Percentiles rank a stretch among this genome's conserved stretches.
phyloP scores from a whole-genome alignment of 176 grass and related monocot species.

The Panicum miliaceum region DNA sequence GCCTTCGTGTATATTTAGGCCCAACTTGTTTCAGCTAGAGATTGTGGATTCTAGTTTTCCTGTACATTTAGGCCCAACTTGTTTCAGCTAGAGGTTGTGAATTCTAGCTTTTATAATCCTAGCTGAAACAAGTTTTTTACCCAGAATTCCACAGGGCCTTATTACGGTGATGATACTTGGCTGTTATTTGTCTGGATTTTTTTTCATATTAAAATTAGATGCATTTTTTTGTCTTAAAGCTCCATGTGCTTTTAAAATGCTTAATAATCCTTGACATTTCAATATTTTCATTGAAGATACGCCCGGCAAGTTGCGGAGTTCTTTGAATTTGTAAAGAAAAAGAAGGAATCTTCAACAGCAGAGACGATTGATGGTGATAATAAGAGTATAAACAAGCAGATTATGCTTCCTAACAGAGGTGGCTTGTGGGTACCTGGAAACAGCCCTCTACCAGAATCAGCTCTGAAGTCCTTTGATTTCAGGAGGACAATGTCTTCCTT shows the following conservation, averaged over 20 bases:
- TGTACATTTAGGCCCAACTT: background rate
- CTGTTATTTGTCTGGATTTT: background rate
- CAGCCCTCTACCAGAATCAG: constrained; percentile 54
- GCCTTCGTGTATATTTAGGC: background rate
- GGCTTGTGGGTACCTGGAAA: constrained; percentile 65
- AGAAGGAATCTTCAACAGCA: constrained; percentile 56
- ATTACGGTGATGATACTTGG: background rate
- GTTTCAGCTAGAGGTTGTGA: background rate
- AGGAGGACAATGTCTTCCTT: constrained; percentile 70
- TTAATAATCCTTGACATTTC: constrained; percentile 19
- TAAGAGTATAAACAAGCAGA: constrained; percentile 48
- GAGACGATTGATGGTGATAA: constrained; percentile 39
- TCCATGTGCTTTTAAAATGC: constrained; percentile 26
- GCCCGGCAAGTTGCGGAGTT: constrained; percentile 82
- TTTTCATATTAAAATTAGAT: background rate
- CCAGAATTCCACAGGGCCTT: background rate
- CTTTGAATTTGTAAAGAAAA: constrained; percentile 97
- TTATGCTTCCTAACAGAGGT: constrained; percentile 57
- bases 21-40: background rate
- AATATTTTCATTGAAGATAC: constrained; percentile 64
- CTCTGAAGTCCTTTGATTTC: constrained; percentile 58
- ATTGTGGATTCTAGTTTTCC: background rate
- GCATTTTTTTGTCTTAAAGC: background rate
- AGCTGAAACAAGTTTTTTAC: background rate
- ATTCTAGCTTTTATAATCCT: background rate